Evolutionary conservation across 2,329 filamentous ascomycete genomes (phyloP), one percentile per base, ranked within the genome.

Genomic region (Fonsecaea nubica): DNA sequence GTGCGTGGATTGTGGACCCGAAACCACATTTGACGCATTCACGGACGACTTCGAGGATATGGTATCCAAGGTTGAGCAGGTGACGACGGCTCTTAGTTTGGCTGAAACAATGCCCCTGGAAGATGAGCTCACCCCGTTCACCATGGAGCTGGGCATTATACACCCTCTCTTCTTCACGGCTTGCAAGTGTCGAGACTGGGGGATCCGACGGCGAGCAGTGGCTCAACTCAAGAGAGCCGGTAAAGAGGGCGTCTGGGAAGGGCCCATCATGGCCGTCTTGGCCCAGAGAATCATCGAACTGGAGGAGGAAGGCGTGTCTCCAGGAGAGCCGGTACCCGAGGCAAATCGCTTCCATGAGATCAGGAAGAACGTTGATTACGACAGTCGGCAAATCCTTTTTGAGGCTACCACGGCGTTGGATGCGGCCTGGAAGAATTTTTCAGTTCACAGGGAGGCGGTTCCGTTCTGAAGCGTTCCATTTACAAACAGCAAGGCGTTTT

Each of bases 201-300:
- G 45, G 4, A 62, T 76, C 5, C 72, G 75, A 25, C 65, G 68
- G n/a, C 67, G 72, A 45, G 77, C 77, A 0, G 69, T 79, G 3
- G 58, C 68, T 4, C 61, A 73, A 15, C 68, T 79, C 35, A 67
- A 71, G 13, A 73, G 73, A 66, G 75, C 74, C 9, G 77, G 77
- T 63, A 75, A 74, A 53, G 77, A 78, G 63, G 76, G 77, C 9
- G 69, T 75, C 4, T 77, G 75, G 76, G 75, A 78, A 63, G 77
- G 77, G 4, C 74, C 74, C 7, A 65, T 76, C 13, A 69, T 75
- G 62, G 76, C 71, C n/a, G 67, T 74, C 6, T 67, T 78, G 40
- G 74, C 72, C 2, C 65, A 65, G 25, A 70, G 74, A 57, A 63
- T 73, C 7, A 69, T 76, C 9, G 64, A 65, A 12, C 45, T 74